Conservation (phyloP, 176 grass and related monocot species). For the Oryza glaberrima region DNA sequence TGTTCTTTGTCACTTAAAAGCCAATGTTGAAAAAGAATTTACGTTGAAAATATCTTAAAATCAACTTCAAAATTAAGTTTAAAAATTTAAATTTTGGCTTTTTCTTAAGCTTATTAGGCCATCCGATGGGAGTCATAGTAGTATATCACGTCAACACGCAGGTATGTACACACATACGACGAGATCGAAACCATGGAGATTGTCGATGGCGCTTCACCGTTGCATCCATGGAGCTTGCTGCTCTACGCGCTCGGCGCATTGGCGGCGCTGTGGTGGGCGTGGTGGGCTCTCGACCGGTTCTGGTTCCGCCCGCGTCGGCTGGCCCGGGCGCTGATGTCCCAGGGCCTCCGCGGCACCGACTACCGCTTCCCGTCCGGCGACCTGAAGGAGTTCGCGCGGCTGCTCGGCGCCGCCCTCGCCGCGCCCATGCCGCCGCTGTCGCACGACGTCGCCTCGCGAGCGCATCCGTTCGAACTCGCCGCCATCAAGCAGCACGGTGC, state of each 20-base stretch:
- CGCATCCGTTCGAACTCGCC: constrained; percentile 12
- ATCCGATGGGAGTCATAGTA: not conserved
- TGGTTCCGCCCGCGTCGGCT: constrained; percentile 49
- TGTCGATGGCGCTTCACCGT: not conserved
- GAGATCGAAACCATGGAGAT: not conserved
- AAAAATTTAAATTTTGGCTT: too few species aligned
- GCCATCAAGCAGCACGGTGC: constrained; percentile 51
- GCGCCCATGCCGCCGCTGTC: constrained; percentile 47
- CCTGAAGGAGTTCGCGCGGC: constrained; percentile 33
- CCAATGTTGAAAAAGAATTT: too few species aligned
- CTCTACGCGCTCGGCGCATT: constrained; percentile 19
- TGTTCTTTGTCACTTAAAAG: too few species aligned
- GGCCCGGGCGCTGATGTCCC: constrained; percentile 34
- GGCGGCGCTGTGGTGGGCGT: constrained; percentile 13
- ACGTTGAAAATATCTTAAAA: too few species aligned
- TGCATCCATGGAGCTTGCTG: constrained; percentile 30
- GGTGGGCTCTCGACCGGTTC: constrained; percentile 9
- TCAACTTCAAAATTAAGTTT: too few species aligned
- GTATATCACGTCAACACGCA: not conserved
- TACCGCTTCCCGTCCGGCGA: constrained; percentile 56
- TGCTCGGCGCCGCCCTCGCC: constrained; percentile 11
- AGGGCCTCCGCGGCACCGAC: constrained; percentile 50
- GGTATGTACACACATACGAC: not conserved
- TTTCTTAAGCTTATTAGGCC: too few species aligned
- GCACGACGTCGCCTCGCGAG: constrained; percentile 57